Conservation (phyloP, 164 flowering plant genomes). For the Paratinospora sagittata region DNA sequence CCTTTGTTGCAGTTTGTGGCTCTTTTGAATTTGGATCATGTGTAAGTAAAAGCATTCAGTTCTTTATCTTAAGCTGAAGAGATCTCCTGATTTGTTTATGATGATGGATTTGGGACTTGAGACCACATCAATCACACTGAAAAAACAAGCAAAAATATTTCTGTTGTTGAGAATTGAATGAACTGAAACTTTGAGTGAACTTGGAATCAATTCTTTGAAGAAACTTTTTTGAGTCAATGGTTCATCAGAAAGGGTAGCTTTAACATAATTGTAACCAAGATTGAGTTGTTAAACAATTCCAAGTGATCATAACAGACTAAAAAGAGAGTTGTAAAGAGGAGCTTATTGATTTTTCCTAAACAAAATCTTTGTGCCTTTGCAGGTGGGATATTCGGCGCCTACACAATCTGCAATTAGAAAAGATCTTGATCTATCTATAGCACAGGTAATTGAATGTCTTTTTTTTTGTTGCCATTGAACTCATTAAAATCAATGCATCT, state of each 20-base stretch:
- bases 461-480: neutral
- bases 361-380: conserved; percentile 18
- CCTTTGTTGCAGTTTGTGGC: conserved; percentile 60
- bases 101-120: neutral
- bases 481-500: neutral
- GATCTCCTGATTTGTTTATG: neutral
- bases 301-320: neutral
- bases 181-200: neutral
- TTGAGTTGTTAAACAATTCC: neutral
- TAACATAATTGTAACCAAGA: neutral
- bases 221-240: neutral
- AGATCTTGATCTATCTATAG: conserved; percentile 43
- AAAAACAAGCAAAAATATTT: neutral
- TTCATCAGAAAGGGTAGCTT: neutral
- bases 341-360: neutral
- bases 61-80: neutral
- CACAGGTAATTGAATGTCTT: conserved; percentile 28
- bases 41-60: conserved; percentile 35
- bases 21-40: conserved; percentile 59
- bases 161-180: neutral
- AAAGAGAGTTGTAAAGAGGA: neutral
- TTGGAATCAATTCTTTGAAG: neutral
- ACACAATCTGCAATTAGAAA: conserved; percentile 45
- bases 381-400: conserved; percentile 64
- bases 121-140: neutral